These are phyloP conservation scores for Carex parvula DNA, from an alignment of 176 grass and related monocot genomes.

Conservation along the genomic window DNA sequence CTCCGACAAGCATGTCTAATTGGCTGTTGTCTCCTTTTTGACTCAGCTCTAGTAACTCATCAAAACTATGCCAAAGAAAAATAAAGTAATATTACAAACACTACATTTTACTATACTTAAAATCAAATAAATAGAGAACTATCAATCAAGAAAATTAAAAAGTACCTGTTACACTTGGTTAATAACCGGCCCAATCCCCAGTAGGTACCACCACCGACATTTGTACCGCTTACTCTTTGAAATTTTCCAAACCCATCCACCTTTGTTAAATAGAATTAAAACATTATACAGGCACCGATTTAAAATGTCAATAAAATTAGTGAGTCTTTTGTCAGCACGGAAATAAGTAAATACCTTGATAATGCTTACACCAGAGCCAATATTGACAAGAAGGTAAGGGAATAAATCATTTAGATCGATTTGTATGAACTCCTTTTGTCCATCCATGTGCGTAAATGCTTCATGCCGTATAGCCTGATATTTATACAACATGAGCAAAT, in stretches of 20 bases:
- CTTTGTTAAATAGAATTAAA: constrained; percentile 49
- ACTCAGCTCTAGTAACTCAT: constrained; percentile 96
- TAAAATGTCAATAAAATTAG: background rate
- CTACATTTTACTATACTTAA: constrained; percentile 3
- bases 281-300: background rate
- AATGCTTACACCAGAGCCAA: constrained; percentile 98
- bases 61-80: constrained; percentile 59
- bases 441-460: constrained; percentile 99
- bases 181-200: constrained; percentile 94
- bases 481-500: constrained; percentile 28
- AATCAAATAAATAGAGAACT: background rate
- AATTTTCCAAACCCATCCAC: constrained; percentile 93
- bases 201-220: constrained; percentile 94
- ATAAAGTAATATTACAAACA: constrained; percentile 20
- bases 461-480: constrained; percentile 91
- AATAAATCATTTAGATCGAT: constrained; percentile 96
- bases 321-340: background rate
- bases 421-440: constrained; percentile 88
- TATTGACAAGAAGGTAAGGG: constrained; percentile 97
- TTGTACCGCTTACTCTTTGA: constrained; percentile 99
- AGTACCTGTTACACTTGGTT: constrained; percentile 93
- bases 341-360: constrained; percentile 72
- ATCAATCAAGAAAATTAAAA: constrained; percentile 25
- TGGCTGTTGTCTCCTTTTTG: constrained; percentile 87
- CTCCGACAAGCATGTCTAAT: constrained; percentile 97